phyloP scores from a whole-genome alignment of 2,329 filamentous ascomycete species.

The Trichothecium sympodiale region DNA sequence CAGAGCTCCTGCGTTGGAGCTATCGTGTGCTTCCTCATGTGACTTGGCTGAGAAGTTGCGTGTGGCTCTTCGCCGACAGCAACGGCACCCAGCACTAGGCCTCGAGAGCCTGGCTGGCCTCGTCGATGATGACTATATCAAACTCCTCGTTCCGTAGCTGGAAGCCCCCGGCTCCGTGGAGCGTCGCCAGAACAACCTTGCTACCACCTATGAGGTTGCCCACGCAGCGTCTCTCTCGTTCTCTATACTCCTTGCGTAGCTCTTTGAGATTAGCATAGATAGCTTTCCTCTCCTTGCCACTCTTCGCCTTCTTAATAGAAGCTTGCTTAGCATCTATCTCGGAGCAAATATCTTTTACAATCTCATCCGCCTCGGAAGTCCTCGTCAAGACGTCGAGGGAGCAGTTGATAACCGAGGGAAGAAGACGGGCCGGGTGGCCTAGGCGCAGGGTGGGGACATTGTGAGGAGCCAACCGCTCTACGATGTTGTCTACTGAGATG shows the following conservation, averaged over 20 bases:
- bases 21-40: too few species aligned
- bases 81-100: slow-evolving; percentile 96
- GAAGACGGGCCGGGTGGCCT: slow-evolving; percentile 81
- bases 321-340: slow-evolving; percentile 92
- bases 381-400: slow-evolving; percentile 85
- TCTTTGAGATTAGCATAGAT: slow-evolving; percentile 82
- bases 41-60: too few species aligned
- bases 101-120: slow-evolving; percentile 90
- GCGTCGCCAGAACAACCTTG: slow-evolving; percentile 81
- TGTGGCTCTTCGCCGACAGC: slow-evolving; percentile 63
- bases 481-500: slow-evolving; percentile 96
- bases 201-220: slow-evolving; percentile 62
- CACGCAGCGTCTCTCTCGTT: slow-evolving; percentile 75
- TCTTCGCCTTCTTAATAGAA: slow-evolving; percentile 77
- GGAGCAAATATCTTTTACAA: slow-evolving; percentile 79
- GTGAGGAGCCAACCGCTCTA: slow-evolving; percentile 77
- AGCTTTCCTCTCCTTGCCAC: slow-evolving; percentile 63
- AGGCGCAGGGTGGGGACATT: slow-evolving; percentile 81
- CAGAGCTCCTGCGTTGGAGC: too few species aligned
- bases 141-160: slow-evolving; percentile 73
- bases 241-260: slow-evolving; percentile 76
- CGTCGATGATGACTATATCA: slow-evolving; percentile 90
- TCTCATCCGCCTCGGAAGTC: slow-evolving; percentile 78
- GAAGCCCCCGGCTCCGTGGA: slow-evolving; percentile 82
- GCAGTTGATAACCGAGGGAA: slow-evolving; percentile 79